phyloP scores from a whole-genome alignment of 495 filamentous ascomycete genomes.

The Aspergillus hancockii region DNA sequence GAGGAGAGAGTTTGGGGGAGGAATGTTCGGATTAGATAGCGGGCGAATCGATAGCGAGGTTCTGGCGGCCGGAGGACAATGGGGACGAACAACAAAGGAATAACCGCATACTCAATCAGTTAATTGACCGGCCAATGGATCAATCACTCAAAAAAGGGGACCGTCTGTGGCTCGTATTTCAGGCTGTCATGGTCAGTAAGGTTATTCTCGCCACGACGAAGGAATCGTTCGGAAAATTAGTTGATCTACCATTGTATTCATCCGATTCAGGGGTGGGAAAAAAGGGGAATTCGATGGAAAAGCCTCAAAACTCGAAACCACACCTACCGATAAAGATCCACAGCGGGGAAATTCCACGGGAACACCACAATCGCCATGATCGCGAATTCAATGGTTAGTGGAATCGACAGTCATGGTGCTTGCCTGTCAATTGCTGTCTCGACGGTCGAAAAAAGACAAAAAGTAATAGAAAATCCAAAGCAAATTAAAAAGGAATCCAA shows the following conservation, averaged over 20 bases:
- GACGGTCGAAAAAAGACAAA: neutral
- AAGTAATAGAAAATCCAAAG: too few species aligned
- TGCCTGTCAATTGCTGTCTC: neutral
- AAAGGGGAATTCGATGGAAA: conserved; percentile 3
- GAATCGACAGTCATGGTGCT: neutral
- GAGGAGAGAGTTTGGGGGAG: conserved; percentile 10
- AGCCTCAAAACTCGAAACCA: conserved; percentile 1
- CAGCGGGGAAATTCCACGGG: conserved; percentile 7
- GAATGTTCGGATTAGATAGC: conserved; percentile 3
- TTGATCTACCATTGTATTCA: conserved; percentile 6
- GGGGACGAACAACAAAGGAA: neutral
- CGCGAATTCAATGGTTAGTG: neutral
- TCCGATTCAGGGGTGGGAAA: conserved; percentile 6
- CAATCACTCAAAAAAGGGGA: neutral
- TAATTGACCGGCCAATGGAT: neutral
- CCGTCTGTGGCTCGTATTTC: neutral
- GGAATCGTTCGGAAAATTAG: neutral
- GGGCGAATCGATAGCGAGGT: neutral
- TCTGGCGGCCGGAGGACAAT: conserved; percentile 1
- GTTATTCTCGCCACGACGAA: neutral
- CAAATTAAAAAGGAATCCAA: neutral
- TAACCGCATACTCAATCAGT: neutral
- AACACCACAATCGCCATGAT: conserved; percentile 1
- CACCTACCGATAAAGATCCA: conserved; percentile 4
- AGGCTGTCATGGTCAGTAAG: neutral